Base-by-base conservation (phyloP, 2,329 filamentous ascomycete species). In the Cordyceps cateniannulata region DNA sequence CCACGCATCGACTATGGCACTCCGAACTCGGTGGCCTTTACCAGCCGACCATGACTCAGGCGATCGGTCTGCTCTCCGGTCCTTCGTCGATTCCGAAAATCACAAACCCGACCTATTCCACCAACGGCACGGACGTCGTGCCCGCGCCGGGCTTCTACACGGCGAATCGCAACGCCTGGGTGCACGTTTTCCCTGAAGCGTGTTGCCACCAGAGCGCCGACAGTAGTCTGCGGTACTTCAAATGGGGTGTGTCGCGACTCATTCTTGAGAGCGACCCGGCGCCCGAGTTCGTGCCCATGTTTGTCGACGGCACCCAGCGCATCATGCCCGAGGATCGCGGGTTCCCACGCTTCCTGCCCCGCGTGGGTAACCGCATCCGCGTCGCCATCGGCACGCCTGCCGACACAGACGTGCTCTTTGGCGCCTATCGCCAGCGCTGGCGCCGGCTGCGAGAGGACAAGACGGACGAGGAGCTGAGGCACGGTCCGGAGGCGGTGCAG, bases 131-230 rank as follows among this genome's bases (percentile, higher is more conserved):
- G 18, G 89, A 93, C 73, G 76, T 74, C 42, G 89, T 91, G 71
- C 78, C 82, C 0, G 83, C 90, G 0, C 91, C 92, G 1, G 87
- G 91, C 1, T 83, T 86, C 52, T 93, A 89, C 71, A 73, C 84
- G 2, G 81, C 76, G 64, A 87, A 91, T 67, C 85, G 85, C 50
- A 83, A 90, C 72, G 85, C 85, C 49, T 99, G 95, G 95, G 79
- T 99, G 4, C 95, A 99, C 73, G 88, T 98, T 59, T 98, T 98
- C 73, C 95, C 95, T 14, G 95, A 99, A 75, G 95, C 92, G 52
- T 91, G 90, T 73, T 91, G 96, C 50, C 93, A 98, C 74, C 95
- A 99, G 76, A 87, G 91, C 66, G 83, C 88, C 1, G 79, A 86
- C 47, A 85, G 86, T 67, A 85, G 87, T 8, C 87, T 98, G 80